Evolutionary conservation across 2,329 filamentous ascomycete species (phyloP).

Genomic region (Cercospora sesami): DNA sequence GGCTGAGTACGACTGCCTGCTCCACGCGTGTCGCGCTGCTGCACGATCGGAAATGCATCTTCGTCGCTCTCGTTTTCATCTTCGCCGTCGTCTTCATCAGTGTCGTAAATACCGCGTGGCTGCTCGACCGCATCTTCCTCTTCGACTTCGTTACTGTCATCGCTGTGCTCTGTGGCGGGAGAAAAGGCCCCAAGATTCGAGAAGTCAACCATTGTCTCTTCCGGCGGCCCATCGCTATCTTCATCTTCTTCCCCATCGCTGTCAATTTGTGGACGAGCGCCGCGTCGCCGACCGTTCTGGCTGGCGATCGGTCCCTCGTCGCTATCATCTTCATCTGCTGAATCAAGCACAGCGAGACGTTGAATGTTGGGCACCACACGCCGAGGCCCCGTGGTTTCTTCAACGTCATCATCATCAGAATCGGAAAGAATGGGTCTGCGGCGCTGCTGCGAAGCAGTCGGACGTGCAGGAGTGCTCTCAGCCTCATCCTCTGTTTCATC

Average conservation of each 20-base stretch:
- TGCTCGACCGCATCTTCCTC: slow-evolving; percentile 4
- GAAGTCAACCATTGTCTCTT: slow-evolving; percentile 20
- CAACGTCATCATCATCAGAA: slow-evolving; percentile 25
- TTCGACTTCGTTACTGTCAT: slow-evolving; percentile 7
- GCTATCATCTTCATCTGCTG: slow-evolving; percentile 21
- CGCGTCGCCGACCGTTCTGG: slow-evolving; percentile 4
- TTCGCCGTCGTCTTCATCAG: slow-evolving; percentile 12
- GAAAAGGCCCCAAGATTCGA: slow-evolving; percentile 18
- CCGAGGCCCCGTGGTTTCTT: slow-evolving; percentile 3
- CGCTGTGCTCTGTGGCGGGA: slow-evolving; percentile 10
- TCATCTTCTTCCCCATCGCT: slow-evolving; percentile 22
- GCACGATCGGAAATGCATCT: neutral
- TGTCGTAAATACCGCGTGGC: neutral
- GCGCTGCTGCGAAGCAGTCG: slow-evolving; percentile 13
- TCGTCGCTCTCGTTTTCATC: slow-evolving; percentile 1
- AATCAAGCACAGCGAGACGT: slow-evolving; percentile 11
- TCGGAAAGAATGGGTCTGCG: slow-evolving; percentile 25
- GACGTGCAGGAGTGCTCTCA: slow-evolving; percentile 22
- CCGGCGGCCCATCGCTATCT: slow-evolving; percentile 10
- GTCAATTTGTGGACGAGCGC: slow-evolving; percentile 15
- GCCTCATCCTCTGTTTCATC: slow-evolving; percentile 25
- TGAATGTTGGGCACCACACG: neutral
- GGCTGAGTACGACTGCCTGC: neutral
- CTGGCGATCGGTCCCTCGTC: slow-evolving; percentile 23
- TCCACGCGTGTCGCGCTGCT: neutral